Conservation (phyloP, 1,284 basidiomycete genomes). For the Puccinia novopanici region DNA sequence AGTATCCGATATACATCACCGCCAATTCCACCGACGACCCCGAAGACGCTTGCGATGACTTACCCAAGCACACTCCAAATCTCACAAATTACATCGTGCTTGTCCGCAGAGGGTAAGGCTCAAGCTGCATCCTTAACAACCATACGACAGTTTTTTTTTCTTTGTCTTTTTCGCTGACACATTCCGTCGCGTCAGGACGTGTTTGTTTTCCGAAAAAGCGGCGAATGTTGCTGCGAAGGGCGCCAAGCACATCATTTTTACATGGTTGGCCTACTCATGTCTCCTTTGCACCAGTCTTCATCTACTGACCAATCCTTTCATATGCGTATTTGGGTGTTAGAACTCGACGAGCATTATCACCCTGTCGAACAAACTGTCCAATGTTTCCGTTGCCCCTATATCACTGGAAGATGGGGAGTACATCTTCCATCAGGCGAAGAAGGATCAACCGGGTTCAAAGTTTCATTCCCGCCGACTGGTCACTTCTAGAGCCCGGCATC, state of each 20-base stretch:
- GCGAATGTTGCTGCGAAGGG: conserved; percentile 29
- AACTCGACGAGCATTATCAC: not conserved
- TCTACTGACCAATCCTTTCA: no score
- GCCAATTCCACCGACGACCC: conserved; percentile 19
- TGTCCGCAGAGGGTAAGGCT: conserved; percentile 5
- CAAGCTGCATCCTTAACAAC: no score
- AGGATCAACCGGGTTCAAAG: not conserved
- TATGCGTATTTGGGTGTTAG: not conserved
- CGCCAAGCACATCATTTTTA: conserved; percentile 46
- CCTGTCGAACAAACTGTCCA: not conserved
- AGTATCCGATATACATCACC: conserved; percentile 8
- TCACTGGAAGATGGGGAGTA: conserved; percentile 15
- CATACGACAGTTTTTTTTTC: no score
- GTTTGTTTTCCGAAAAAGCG: not conserved
- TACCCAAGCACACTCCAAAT: conserved; percentile 21
- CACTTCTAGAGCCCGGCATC: not conserved
- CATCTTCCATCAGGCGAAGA: conserved; percentile 4
- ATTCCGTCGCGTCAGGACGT: conserved; percentile 5
- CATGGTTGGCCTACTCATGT: conserved; percentile 10
- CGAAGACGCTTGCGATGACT: conserved; percentile 33
- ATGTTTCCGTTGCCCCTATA: not conserved
- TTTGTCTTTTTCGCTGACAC: not conserved
- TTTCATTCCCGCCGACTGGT: not conserved
- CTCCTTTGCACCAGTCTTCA: not conserved
- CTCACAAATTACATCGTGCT: conserved; percentile 33